phyloP scores from a whole-genome alignment of 164 flowering plant genomes.

The Liriodendron chinense region DNA sequence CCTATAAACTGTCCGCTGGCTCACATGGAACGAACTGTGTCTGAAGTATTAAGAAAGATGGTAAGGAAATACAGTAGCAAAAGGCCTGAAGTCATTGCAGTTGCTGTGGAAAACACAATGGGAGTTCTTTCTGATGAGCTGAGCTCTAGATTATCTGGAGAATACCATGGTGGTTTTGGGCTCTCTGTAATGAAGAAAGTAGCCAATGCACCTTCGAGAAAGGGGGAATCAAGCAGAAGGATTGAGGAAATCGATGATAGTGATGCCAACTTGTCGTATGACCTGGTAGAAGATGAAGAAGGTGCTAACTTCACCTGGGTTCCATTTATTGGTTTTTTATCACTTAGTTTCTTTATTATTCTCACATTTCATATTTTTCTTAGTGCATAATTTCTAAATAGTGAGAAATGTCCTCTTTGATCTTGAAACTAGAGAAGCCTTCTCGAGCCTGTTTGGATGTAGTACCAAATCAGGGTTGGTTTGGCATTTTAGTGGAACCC shows the following conservation, averaged over 20 bases:
- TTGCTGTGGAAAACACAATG: conserved; percentile 76
- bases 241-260: conserved; percentile 29
- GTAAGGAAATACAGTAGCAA: conserved; percentile 93
- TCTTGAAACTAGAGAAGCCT: no score
- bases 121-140: conserved; percentile 76
- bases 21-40: conserved; percentile 90
- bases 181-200: conserved; percentile 36
- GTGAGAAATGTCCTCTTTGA: neutral
- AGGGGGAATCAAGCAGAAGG: conserved; percentile 23
- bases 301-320: conserved; percentile 28
- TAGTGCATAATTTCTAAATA: neutral
- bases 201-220: conserved; percentile 34
- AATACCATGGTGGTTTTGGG: conserved; percentile 41
- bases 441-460: no score
- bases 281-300: conserved; percentile 23
- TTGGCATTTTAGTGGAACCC: no score
- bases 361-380: neutral
- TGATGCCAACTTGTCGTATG: conserved; percentile 12
- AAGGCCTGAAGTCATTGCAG: conserved; percentile 89
- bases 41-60: conserved; percentile 84
- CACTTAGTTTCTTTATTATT: no score
- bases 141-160: conserved; percentile 62
- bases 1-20: conserved; percentile 78
- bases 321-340: neutral
- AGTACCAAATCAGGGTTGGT: no score